These are phyloP conservation scores for Gypsophila paniculata DNA, from an alignment of 179 eudicot genomes.

Conservation along the genomic window DNA sequence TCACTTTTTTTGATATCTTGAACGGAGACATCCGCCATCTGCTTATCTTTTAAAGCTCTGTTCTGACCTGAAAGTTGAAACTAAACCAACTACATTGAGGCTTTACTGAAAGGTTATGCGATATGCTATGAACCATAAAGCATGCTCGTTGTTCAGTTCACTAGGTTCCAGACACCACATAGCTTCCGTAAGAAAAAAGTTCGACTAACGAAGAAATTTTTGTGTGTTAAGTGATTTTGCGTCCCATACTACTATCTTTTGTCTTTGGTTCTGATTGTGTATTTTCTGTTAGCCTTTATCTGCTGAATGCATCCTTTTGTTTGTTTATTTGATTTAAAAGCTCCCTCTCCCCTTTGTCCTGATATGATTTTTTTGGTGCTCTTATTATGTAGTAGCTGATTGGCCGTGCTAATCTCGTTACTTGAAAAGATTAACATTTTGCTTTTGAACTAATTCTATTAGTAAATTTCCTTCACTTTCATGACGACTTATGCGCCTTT, in stretches of 20 bases:
- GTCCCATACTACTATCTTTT: constrained; percentile 1
- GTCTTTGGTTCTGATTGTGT: neutral
- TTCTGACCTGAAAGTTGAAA: neutral
- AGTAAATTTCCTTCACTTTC: neutral
- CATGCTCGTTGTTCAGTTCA: neutral
- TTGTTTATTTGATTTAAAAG: constrained; percentile 22
- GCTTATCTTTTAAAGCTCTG: no score
- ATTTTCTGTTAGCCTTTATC: neutral
- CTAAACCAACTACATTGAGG: neutral
- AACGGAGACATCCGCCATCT: neutral
- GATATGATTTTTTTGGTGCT: constrained; percentile 2
- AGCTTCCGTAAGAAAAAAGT: no score
- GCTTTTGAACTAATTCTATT: constrained; percentile 10
- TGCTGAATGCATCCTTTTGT: constrained; percentile 9
- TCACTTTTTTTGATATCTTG: neutral
- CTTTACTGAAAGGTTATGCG: neutral
- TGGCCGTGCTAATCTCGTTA: no score
- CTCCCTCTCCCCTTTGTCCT: neutral
- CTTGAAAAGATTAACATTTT: constrained; percentile 11
- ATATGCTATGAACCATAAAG: neutral
- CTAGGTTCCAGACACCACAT: no score
- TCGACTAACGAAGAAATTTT: no score
- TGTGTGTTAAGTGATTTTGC: neutral
- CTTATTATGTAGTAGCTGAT: neutral
- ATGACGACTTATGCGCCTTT: neutral